Base-by-base conservation (phyloP, 768 basidiomycete species). In the Mycena epipterygia region DNA sequence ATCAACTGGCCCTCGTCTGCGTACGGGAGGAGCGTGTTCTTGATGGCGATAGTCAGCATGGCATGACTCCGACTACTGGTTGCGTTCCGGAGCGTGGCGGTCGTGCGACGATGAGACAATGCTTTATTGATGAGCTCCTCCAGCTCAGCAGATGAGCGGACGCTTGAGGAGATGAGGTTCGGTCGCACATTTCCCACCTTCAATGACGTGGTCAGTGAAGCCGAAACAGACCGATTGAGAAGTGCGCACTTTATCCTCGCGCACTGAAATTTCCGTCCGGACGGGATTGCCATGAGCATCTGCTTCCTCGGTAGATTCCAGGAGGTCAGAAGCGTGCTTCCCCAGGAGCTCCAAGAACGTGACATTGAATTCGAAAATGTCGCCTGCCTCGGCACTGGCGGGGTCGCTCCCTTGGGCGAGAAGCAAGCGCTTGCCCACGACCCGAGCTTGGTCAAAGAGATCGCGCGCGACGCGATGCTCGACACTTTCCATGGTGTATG, bases 331-430 rank as follows among this genome's bases (percentile, higher is more conserved):
- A 0, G 79, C 80, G 30, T 70, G 64, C 64, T 79, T 81, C 8
- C 81, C 80, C 9, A 81, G 61, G 14, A 82, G 74, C 73, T 82
- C 81, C 25, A 82, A 73, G 73, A 81, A 81, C 13, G 79, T 80
- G 30, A 78, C 81, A 39, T 59, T 72, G 71, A 81, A 79, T 64
- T 77, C 77, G 61, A 81, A 81, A 16, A 79, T 70, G 55, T 76
- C 70, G 19, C 70, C 72, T 1, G 56, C 64, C 16, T 67, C 73
- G 29, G 64, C 63, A 9, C 35, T 33, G 2, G 57, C 29, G 9
- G 41, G 57, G 41, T 65, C 63, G 27, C 33, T 63, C 1, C 59
- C 62, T 55, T 77, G 73, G 5, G 75, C 74, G 2, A 59, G 65
- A 23, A 73, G 67, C 21, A 79, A 65, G 23, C 73, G 67, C 64